Evolutionary conservation across 768 basidiomycete species (phyloP).

Genomic region (Mycena amicta): DNA sequence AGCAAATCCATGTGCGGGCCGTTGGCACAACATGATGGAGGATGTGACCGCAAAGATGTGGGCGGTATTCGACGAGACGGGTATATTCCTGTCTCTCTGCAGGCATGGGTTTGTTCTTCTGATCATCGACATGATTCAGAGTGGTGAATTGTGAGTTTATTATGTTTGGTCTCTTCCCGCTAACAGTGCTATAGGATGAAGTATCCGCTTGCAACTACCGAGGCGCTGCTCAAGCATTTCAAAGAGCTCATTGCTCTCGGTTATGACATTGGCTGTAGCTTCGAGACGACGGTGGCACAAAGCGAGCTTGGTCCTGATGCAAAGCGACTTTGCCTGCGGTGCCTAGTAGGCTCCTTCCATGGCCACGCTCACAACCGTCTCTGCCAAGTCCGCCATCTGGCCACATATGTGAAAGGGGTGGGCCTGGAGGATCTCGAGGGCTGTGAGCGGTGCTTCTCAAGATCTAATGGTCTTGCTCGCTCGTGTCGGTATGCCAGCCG

Average conservation of each 20-base stretch:
- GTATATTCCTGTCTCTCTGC: constrained; percentile 8
- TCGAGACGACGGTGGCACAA: neutral
- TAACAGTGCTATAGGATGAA: neutral
- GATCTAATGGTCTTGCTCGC: constrained; percentile 1
- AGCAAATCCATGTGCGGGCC: constrained; percentile 3
- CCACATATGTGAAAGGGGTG: neutral
- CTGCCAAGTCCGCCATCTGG: constrained; percentile 4
- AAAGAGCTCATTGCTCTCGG: neutral
- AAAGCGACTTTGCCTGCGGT: neutral
- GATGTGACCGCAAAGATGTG: constrained; percentile 11
- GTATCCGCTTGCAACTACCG: neutral
- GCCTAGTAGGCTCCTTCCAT: neutral
- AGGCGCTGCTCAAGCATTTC: neutral
- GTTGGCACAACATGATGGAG: constrained; percentile 15
- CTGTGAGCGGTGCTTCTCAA: constrained; percentile 6
- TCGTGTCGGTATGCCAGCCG: neutral
- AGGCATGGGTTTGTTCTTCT: constrained; percentile 14
- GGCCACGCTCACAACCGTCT: constrained; percentile 1
- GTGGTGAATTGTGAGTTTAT: neutral
- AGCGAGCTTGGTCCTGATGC: neutral
- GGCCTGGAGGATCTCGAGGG: constrained; percentile 4
- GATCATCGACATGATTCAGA: constrained; percentile 5
- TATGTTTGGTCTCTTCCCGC: too few species aligned
- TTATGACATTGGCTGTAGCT: constrained; percentile 11
- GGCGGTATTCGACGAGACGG: constrained; percentile 22